Conservation (phyloP, 805 yeast species). For the Myxozyma neglecta region DNA sequence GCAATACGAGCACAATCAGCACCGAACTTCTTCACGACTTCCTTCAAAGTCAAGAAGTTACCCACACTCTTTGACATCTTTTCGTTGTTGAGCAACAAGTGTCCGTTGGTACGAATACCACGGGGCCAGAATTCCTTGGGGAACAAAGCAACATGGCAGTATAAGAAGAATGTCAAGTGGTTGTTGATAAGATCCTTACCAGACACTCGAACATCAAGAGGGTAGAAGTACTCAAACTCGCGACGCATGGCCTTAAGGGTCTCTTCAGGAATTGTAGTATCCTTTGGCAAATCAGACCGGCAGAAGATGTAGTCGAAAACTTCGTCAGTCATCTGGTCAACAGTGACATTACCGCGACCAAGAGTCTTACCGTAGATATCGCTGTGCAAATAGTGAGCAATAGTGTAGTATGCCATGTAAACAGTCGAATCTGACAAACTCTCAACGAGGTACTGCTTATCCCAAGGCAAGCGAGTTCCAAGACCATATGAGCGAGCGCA, state of each 20-base stretch:
- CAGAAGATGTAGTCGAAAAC: constrained; percentile 89
- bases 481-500: constrained; percentile 94
- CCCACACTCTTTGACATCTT: constrained; percentile 99
- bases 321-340: constrained; percentile 87
- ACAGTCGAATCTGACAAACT: constrained; percentile 94
- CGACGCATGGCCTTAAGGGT: constrained; percentile 75
- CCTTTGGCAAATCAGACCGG: constrained; percentile 58
- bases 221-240: constrained; percentile 96
- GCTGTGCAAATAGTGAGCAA: constrained; percentile 78
- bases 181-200: constrained; percentile 98
- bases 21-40: constrained; percentile 84
- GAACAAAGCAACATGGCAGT: constrained; percentile 89
- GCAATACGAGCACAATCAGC: constrained; percentile 98
- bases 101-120: constrained; percentile 95
- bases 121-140: constrained; percentile 89
- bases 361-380: constrained; percentile 77
- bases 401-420: constrained; percentile 92
- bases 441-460: constrained; percentile 86
- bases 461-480: constrained; percentile 97
- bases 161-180: constrained; percentile 93
- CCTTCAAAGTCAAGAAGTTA: constrained; percentile 87
- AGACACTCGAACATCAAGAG: constrained; percentile 85
- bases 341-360: constrained; percentile 72
- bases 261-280: constrained; percentile 59
- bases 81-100: constrained; percentile 88